Percentiles rank a stretch among this genome's conserved stretches.
Evolutionary conservation across 495 filamentous ascomycete species (phyloP).

Genomic region (Astrocystis sublimbata): DNA sequence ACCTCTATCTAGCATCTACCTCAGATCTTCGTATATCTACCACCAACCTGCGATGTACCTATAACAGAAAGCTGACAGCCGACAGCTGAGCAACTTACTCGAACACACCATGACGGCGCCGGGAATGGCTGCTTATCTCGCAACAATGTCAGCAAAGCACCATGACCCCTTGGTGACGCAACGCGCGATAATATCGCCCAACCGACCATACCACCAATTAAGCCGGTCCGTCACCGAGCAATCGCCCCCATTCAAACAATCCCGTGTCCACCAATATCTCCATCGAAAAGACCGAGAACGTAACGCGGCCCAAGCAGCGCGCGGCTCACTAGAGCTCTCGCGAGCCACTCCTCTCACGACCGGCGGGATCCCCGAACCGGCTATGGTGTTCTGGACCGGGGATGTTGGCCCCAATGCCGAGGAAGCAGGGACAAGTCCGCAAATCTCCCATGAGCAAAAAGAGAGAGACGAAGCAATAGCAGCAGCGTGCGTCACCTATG

Average conservation of each 20-base stretch:
- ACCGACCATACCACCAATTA: conserved; percentile 49
- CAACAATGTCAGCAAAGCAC: conserved; percentile 20
- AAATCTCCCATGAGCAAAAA: conserved; percentile 40
- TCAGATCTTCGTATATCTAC: neutral
- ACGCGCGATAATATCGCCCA: conserved; percentile 33
- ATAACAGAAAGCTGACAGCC: neutral
- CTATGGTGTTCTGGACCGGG: conserved; percentile 10
- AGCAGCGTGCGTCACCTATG: conserved; percentile 38
- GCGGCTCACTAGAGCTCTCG: conserved; percentile 40
- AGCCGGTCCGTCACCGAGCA: conserved; percentile 53
- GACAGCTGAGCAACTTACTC: neutral
- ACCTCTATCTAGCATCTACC: neutral
- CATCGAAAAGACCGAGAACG: conserved; percentile 47
- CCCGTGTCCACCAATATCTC: conserved; percentile 44
- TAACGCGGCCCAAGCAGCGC: conserved; percentile 30
- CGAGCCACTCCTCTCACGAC: conserved; percentile 47
- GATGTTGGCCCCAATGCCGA: conserved; percentile 28
- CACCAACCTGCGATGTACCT: neutral
- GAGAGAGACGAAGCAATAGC: conserved; percentile 42
- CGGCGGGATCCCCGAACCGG: conserved; percentile 42
- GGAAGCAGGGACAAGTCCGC: conserved; percentile 7
- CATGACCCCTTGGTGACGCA: neutral
- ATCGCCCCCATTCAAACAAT: conserved; percentile 48
- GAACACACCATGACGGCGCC: conserved; percentile 8
- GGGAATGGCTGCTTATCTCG: neutral